Evolutionary conservation across 306 rosid species (phyloP).

Genomic region (Dryas drummondii): DNA sequence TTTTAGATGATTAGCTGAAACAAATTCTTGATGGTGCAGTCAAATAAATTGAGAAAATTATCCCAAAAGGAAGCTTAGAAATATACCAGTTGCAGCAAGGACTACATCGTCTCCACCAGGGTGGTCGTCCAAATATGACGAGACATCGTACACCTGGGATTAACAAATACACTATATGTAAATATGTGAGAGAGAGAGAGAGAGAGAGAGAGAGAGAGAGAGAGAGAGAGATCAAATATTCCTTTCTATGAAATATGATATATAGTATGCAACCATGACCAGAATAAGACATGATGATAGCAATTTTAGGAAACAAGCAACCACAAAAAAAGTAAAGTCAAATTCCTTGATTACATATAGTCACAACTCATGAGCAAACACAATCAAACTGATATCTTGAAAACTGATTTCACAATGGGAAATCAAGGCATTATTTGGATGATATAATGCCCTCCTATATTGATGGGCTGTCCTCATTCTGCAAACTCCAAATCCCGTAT

Average conservation of each 20-base stretch:
- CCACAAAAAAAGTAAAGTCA: not conserved
- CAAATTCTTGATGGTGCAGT: slow-evolving; percentile 7
- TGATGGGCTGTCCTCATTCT: not conserved
- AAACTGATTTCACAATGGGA: not conserved
- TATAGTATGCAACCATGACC: not conserved
- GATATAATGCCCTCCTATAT: not conserved
- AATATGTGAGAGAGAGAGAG: no score
- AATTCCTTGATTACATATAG: not conserved
- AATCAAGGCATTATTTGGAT: not conserved
- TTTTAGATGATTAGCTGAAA: slow-evolving; percentile 7
- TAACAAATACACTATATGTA: not conserved
- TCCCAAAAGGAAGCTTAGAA: slow-evolving; percentile 18
- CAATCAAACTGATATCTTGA: not conserved
- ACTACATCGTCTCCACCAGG: slow-evolving; percentile 93
- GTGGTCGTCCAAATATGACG: slow-evolving; percentile 82
- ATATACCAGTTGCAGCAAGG: slow-evolving; percentile 64
- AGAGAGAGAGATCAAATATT: not conserved
- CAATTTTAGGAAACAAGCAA: not conserved
- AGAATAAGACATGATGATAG: not conserved
- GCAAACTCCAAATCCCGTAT: not conserved
- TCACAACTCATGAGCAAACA: no score
- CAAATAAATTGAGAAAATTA: not conserved
- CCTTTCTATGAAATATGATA: not conserved
- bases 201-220: not conserved
- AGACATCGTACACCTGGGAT: slow-evolving; percentile 71